Conservation (phyloP, 805 yeast species). For the Candida maesae region DNA sequence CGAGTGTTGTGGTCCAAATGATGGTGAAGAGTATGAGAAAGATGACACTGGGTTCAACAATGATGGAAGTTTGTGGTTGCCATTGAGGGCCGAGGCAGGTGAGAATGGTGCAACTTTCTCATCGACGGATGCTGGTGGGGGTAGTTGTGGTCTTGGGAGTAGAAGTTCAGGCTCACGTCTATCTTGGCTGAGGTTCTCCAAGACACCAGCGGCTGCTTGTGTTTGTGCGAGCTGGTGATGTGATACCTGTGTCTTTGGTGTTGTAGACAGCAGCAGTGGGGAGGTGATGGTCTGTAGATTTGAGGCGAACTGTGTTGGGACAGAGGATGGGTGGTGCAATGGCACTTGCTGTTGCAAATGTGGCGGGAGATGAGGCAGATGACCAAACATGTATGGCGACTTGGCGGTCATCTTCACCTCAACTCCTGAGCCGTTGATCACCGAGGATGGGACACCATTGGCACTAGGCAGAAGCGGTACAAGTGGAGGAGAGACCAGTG, state of each 20-base stretch:
- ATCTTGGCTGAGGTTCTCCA: slow-evolving; percentile 23
- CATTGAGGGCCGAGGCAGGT: slow-evolving; percentile 24
- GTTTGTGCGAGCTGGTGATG: slow-evolving; percentile 31
- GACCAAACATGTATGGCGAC: slow-evolving; percentile 19
- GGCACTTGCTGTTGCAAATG: slow-evolving; percentile 28
- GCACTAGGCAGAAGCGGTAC: slow-evolving; percentile 39
- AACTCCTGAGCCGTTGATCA: too few species aligned
- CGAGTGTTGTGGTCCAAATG: slow-evolving; percentile 43
- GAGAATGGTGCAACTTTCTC: slow-evolving; percentile 21
- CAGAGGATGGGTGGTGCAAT: slow-evolving; percentile 55
- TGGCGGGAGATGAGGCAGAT: slow-evolving; percentile 28
- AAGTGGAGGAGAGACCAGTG: slow-evolving; percentile 34
- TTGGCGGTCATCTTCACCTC: too few species aligned
- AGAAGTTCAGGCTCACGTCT: slow-evolving; percentile 13
- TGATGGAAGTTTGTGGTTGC: slow-evolving; percentile 18
- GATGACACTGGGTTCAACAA: slow-evolving; percentile 21
- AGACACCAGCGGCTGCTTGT: slow-evolving; percentile 29
- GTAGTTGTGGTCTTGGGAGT: slow-evolving; percentile 6
- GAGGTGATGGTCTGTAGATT: slow-evolving; percentile 61
- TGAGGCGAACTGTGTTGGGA: slow-evolving; percentile 69
- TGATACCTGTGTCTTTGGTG: slow-evolving; percentile 30
- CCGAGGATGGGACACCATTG: neutral
- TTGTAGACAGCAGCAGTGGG: slow-evolving; percentile 55
- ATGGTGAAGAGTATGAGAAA: slow-evolving; percentile 36
- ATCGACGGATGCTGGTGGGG: neutral